Conservation (phyloP, 208 protist genomes). For the Leishmania martiniquensis region DNA sequence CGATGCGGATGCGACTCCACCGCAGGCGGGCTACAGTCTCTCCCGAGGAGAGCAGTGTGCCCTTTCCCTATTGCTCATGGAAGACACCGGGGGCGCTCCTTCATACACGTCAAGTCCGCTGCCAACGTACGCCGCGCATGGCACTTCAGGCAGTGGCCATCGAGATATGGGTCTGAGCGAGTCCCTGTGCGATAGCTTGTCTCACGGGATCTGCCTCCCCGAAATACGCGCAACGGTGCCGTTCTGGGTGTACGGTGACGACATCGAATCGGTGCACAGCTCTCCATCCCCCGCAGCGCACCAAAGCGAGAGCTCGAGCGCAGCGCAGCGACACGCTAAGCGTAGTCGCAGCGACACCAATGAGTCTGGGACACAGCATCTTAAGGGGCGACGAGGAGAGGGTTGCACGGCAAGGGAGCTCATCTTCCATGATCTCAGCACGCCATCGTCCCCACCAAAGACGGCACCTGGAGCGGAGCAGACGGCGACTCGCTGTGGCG, state of each 20-base stretch:
- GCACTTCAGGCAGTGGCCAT: background rate
- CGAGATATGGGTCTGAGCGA: slow-evolving; percentile 5
- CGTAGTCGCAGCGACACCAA: slow-evolving; percentile 5
- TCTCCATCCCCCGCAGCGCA: slow-evolving; percentile 27
- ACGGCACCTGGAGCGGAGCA: background rate
- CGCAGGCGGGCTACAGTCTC: slow-evolving; percentile 12
- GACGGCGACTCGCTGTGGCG: background rate
- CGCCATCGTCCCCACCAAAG: background rate
- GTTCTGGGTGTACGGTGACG: slow-evolving; percentile 26
- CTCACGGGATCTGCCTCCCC: background rate
- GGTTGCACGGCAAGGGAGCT: background rate
- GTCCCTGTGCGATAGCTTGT: background rate
- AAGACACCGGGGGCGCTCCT: background rate
- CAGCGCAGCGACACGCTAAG: background rate
- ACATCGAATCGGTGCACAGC: slow-evolving; percentile 9
- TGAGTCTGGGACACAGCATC: background rate
- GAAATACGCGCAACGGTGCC: slow-evolving; percentile 2
- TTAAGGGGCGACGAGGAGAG: background rate
- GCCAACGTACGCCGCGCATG: background rate
- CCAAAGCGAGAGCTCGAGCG: slow-evolving; percentile 6
- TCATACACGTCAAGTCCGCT: background rate
- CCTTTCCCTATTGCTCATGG: slow-evolving; percentile 37
- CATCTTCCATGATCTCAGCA: slow-evolving; percentile 3
- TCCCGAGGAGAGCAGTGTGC: slow-evolving; percentile 37
- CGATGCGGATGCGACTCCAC: background rate